Evolutionary conservation across 495 filamentous ascomycete species (phyloP), one percentile per base, ranked within the genome.

Genomic region (Penicillium silybi): DNA sequence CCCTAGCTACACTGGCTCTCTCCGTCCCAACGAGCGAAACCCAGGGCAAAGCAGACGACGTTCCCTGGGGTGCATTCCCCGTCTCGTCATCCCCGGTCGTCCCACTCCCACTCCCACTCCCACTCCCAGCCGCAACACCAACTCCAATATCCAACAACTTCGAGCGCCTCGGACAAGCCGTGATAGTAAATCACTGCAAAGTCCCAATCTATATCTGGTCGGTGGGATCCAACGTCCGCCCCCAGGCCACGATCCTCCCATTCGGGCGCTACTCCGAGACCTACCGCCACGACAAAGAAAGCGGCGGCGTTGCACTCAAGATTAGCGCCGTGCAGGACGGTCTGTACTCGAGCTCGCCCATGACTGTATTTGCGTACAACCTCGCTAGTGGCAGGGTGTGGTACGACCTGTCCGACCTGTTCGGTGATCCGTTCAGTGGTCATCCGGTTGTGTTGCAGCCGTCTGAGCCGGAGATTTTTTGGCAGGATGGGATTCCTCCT

Each of bases 331-430:
- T 58, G 10, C 8, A 57, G 16, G 61, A 80, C 54, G 80, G 80
- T 17, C 67, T 84, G 26, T 80, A 73, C 58, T 66, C 47, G 35
- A 76, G 74, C 48, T 59, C 72, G 4, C 71, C 81, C 6, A 62
- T 78, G 71, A 76, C 74, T 23, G 65, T 78, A 43, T 82, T 80
- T 50, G 77, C 78, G 10, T 83, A 82, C 56, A 79, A 73, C 47
- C 59, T 82, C 13, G 71, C 68, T 15, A 53, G 37, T 13, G 32
- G 37, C 1, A 59, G 64, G 2, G 67, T 85, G 27, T 85, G 79
- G 79, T 84, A 81, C 53, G 79, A 82, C 59, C 61, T 84, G 35
- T 74, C 69, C 17, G 74, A 80, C 62, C 76, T 84, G 6, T 80
- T 80, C 54, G 81, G 81, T 2, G 76, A 83, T 49, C 72, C 78